phyloP scores from a whole-genome alignment of 495 filamentous ascomycete species.

The Sphaerosporella brunnea region DNA sequence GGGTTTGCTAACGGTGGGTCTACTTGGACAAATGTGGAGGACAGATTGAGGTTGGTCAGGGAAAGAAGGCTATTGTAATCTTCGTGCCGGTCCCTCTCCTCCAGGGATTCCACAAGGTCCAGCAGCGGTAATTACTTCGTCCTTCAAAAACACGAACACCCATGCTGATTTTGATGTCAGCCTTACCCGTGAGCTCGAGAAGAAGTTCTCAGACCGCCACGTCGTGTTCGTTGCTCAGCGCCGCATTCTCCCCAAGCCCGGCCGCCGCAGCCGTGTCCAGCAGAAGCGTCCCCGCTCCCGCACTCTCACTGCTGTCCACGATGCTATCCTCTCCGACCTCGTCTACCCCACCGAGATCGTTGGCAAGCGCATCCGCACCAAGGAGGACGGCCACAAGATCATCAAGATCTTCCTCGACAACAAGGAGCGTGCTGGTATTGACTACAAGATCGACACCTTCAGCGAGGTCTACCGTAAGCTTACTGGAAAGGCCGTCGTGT shows the following conservation, averaged over 20 bases:
- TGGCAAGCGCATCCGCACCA: too few species aligned
- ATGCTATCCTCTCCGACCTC: too few species aligned
- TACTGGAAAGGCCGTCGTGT: too few species aligned
- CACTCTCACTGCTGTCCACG: too few species aligned
- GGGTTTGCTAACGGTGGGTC: slow-evolving; percentile 35
- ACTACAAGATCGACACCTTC: too few species aligned
- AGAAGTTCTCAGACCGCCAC: slow-evolving; percentile 99
- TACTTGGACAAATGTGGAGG: slow-evolving; percentile 41
- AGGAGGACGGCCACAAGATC: too few species aligned
- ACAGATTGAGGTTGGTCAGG: slow-evolving; percentile 97
- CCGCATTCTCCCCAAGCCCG: slow-evolving; percentile 94
- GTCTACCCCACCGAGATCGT: too few species aligned
- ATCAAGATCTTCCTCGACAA: too few species aligned
- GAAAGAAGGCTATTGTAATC: slow-evolving; percentile 99
- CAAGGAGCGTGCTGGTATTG: too few species aligned
- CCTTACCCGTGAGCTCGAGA: slow-evolving; percentile 98
- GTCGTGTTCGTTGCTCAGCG: slow-evolving; percentile 96
- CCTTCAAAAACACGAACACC: too few species aligned
- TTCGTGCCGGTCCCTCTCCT: slow-evolving; percentile 98
- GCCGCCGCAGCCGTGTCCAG: slow-evolving; percentile 88
- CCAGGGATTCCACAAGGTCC: slow-evolving; percentile 87
- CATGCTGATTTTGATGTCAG: too few species aligned
- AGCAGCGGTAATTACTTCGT: slow-evolving; percentile 92
- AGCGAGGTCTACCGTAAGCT: too few species aligned
- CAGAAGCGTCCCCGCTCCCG: slow-evolving; percentile 97